These are phyloP conservation scores for Beauveria brongniartii DNA, from an alignment of 2,329 filamentous ascomycete genomes.

Conservation along the genomic window DNA sequence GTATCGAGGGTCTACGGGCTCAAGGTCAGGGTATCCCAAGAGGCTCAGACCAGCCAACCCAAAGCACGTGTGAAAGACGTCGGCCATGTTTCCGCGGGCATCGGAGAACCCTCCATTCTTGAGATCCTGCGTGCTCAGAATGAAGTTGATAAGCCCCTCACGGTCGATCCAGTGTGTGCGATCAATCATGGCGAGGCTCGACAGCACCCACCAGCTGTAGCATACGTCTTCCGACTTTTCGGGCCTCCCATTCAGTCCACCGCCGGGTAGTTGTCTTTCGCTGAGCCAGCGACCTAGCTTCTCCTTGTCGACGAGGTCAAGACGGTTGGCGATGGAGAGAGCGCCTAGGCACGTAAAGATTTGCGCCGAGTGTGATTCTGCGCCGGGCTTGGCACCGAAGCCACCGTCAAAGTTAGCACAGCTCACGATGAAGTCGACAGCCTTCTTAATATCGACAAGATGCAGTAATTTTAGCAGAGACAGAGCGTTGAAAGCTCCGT, in stretches of 20 bases:
- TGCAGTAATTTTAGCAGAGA: slow-evolving; percentile 71
- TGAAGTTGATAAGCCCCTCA: slow-evolving; percentile 69
- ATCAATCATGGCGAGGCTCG: slow-evolving; percentile 81
- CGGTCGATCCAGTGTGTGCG: slow-evolving; percentile 90
- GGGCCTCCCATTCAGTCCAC: slow-evolving; percentile 86
- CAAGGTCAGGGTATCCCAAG: slow-evolving; percentile 65
- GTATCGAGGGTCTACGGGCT: slow-evolving; percentile 81
- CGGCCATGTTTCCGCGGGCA: slow-evolving; percentile 86
- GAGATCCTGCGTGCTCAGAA: slow-evolving; percentile 79
- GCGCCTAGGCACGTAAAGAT: slow-evolving; percentile 91
- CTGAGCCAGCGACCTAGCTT: slow-evolving; percentile 84
- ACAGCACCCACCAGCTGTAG: slow-evolving; percentile 98
- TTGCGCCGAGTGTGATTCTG: slow-evolving; percentile 91
- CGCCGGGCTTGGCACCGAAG: slow-evolving; percentile 81
- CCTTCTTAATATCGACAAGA: slow-evolving; percentile 70
- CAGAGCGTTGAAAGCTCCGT: slow-evolving; percentile 80
- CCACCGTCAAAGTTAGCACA: slow-evolving; percentile 94
- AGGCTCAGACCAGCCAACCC: slow-evolving; percentile 83
- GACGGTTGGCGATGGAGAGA: slow-evolving; percentile 69
- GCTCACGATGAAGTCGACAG: slow-evolving; percentile 67
- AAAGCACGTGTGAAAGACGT: slow-evolving; percentile 94
- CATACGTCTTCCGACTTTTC: slow-evolving; percentile 96
- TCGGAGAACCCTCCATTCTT: slow-evolving; percentile 82
- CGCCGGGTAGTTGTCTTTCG: slow-evolving; percentile 79
- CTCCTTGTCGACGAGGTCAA: slow-evolving; percentile 77